Evolutionary conservation across 768 basidiomycete genomes (phyloP).

Genomic region (Russula dissimulans): DNA sequence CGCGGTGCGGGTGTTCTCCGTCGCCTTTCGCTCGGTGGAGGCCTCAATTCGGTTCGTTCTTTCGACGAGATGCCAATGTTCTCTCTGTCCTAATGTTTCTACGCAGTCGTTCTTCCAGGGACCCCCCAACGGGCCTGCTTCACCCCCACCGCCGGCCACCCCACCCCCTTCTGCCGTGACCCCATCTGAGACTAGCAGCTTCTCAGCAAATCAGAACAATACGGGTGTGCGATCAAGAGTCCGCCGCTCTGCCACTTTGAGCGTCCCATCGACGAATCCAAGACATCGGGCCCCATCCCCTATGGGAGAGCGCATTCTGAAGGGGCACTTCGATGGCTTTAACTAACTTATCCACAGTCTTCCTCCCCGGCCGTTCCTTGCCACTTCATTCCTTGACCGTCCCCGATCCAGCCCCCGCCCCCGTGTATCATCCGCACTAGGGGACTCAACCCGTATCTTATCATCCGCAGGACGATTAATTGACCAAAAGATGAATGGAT

Average conservation of each 20-base stretch:
- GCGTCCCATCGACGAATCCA: conserved; percentile 35
- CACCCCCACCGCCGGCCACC: conserved; percentile 12
- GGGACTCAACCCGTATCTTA: not conserved
- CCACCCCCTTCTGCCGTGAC: conserved; percentile 16
- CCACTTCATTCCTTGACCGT: not conserved
- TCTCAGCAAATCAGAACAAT: conserved; percentile 1
- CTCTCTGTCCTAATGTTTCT: conserved; percentile 2
- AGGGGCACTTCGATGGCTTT: conserved; percentile 88
- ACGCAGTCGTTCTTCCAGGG: conserved; percentile 12
- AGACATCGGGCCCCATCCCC: conserved; percentile 64
- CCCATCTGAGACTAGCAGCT: not conserved
- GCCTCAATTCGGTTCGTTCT: conserved; percentile 47
- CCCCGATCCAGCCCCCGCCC: not conserved
- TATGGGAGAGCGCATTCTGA: conserved; percentile 86
- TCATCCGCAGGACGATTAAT: conserved; percentile 1
- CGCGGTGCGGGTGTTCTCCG: conserved; percentile 65
- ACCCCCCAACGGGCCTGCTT: not conserved
- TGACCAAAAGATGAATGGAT: conserved; percentile 5
- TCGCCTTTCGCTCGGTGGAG: conserved; percentile 60
- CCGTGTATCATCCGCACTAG: not conserved
- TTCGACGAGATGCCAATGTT: not conserved
- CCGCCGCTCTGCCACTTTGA: conserved; percentile 52
- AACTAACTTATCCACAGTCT: conserved; percentile 33
- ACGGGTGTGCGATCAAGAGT: conserved; percentile 25
- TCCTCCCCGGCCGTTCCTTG: not conserved